These are phyloP conservation scores for Fusarium staphyleae DNA, from an alignment of 2,329 filamentous ascomycete species.

Conservation along the genomic window DNA sequence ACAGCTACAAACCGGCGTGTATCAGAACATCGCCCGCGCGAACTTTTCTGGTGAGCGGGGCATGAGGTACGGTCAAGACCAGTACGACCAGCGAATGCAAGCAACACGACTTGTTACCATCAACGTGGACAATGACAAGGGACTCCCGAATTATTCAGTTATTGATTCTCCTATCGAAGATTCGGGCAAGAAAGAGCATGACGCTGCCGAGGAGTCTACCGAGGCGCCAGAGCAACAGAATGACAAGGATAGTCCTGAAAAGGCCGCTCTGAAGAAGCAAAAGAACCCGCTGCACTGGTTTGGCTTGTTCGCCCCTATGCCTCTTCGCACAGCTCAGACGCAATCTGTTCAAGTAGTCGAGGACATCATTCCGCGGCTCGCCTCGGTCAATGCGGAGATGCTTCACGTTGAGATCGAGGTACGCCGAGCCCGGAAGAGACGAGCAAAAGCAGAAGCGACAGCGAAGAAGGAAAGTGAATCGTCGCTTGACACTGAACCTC, in stretches of 20 bases:
- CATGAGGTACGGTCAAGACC: constrained; percentile 70
- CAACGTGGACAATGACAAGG: constrained; percentile 14
- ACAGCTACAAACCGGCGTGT: constrained; percentile 61
- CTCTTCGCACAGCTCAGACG: constrained; percentile 65
- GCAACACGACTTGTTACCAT: constrained; percentile 57
- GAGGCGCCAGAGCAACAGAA: constrained; percentile 11
- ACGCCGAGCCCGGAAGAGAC: constrained; percentile 64
- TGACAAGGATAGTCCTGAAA: constrained; percentile 12
- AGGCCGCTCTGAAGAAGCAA: constrained; percentile 22
- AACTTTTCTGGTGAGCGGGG: constrained; percentile 74
- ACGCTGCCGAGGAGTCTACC: neutral
- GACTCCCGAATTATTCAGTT: constrained; percentile 33
- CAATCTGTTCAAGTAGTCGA: constrained; percentile 65
- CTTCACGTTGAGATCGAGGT: constrained; percentile 72
- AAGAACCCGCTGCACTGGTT: constrained; percentile 63
- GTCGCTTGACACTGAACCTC: constrained; percentile 3
- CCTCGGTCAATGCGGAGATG: constrained; percentile 67
- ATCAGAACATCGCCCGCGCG: constrained; percentile 71
- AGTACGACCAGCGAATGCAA: constrained; percentile 78
- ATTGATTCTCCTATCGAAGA: constrained; percentile 6
- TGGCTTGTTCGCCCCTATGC: constrained; percentile 59
- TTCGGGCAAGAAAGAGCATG: constrained; percentile 6
- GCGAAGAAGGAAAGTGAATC: constrained; percentile 40
- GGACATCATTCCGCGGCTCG: constrained; percentile 63
- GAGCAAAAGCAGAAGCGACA: constrained; percentile 55